Base-by-base conservation (phyloP, 257 asterid genomes). In the Gentiana straminea region DNA sequence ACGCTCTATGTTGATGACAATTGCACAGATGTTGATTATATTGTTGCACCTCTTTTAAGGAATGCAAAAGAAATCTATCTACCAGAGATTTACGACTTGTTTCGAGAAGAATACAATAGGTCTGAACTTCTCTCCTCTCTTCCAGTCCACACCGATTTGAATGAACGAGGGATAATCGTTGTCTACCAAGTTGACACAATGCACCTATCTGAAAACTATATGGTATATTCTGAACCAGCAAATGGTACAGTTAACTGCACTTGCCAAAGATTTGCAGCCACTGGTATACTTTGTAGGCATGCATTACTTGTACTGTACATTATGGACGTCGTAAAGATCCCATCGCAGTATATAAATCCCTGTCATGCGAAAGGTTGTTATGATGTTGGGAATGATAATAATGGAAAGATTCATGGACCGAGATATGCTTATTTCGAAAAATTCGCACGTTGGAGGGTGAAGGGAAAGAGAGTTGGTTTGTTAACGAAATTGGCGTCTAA, bases 191-290 rank as follows among this genome's bases (percentile, higher is more conserved):
- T 68, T 52, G 9, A 4, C 6, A 8, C 36, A 5, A 12, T 10
- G 24, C 24, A 24, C 24, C 24, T 24, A 24, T 8, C 52, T 8
- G 11, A 8, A 6, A 3, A 1, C 3, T 37, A 10, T 8, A 55
- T 49, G 53, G 68, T 68, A 50, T 55, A 41, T 12, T 63, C 68
- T 4, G 54, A 61, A 44, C 33, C 68, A 39, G 36, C 33, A 33
- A 24, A 68, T 61, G 68, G 67, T 8, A 67, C 59, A 10, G 52
- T 67, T 1, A 46, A 24, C 12, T 67, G 72, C 65, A 67, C 63
- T 46, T 67, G 72, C 47, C 39, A 60, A 50, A 68, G 43, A 34
- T 68, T 61, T 43, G 55, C 50, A 49, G n/a, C 4, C 5, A 10
- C 47, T 34, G 64, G 64, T 33, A 49, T 67, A 39, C 67, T 61